Conservation (phyloP, 371 early-diverging fungal genomes). For the Actinomortierella wolfii region DNA sequence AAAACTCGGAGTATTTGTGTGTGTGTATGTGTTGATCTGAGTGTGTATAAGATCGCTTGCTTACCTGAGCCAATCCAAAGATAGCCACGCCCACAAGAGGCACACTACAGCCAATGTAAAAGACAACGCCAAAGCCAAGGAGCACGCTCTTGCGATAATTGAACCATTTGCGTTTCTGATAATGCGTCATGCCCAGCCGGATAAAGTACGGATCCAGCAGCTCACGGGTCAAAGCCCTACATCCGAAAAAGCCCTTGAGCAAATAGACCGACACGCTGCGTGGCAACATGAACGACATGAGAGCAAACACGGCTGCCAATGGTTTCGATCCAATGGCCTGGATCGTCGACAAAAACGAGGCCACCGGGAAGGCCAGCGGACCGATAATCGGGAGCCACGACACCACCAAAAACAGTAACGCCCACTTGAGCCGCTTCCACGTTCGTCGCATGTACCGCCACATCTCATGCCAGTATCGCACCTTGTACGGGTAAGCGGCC, state of each 20-base stretch:
- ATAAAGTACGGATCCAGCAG: constrained; percentile 70
- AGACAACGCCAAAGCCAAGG: constrained; percentile 66
- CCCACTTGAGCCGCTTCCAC: constrained; percentile 56
- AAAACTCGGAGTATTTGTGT: too few species aligned
- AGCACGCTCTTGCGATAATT: constrained; percentile 63
- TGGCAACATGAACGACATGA: constrained; percentile 51
- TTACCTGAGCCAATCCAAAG: constrained; percentile 58
- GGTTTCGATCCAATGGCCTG: constrained; percentile 46
- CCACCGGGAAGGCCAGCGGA: constrained; percentile 61
- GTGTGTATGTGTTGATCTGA: too few species aligned
- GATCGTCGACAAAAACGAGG: constrained; percentile 46
- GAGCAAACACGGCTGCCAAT: constrained; percentile 46
- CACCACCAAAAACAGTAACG: constrained; percentile 50
- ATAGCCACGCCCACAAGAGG: constrained; percentile 60
- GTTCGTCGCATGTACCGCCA: constrained; percentile 52
- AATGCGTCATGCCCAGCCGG: constrained; percentile 56
- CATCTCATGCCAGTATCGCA: constrained; percentile 61
- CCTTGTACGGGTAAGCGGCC: constrained; percentile 47
- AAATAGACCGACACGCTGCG: constrained; percentile 53
- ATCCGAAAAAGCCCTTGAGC: constrained; percentile 61
- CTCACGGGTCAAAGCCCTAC: constrained; percentile 67
- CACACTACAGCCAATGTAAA: constrained; percentile 55
- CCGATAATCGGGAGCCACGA: constrained; percentile 65
- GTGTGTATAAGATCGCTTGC: too few species aligned
- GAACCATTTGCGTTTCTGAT: constrained; percentile 63